Base-by-base conservation (phyloP, 2,329 filamentous ascomycete species). In the Sporothrix inflata region DNA sequence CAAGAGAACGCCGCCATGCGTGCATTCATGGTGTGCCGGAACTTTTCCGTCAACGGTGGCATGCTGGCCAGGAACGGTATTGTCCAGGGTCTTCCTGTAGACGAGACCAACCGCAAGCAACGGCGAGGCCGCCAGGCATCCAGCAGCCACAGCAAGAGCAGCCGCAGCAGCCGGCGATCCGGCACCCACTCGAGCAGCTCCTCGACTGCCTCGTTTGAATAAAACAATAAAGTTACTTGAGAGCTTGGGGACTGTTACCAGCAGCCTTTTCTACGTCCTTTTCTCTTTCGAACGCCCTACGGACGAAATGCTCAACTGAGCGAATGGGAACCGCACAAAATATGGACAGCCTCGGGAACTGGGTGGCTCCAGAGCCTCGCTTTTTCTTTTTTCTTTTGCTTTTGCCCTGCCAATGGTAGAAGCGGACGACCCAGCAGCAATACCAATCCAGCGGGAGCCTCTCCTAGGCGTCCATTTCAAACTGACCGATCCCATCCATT, bases 1-100 rank as follows among this genome's bases (percentile, higher is more conserved):
- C 93, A 94, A 79, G 94, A 98, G 82, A 96, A 95, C 78, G 95
- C 95, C 34, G 95, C 95, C 74, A 97, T 97, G 89, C 92, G 94
- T 74, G 95, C 95, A 72, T 98, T 97, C 83, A 95, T 97, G 89
- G 96, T 98, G 76, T 98, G 95, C 86, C 92, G 94, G 75, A 97
- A 97, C 86, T 98, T 98, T 84, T 97, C 94, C 71, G 93, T 97
- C 81, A 98, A 97, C 80, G 94, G 97, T 78, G 95, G 95, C 80
- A 97, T 97, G 94, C 85, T 91, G 75, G 89, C 89, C 74, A 87
- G 89, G 75, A 91, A 91, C 78, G 89, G 89, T 57, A 90, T 91
- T 74, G 88, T 91, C 75, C 89, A 91, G 81, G 89, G 89, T 67
- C 84, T 91, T 49, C 89, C 89, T 16, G 87, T 85, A 71, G 84